Conservation (phyloP, 148 eudicot genomes). For the Beta vulgaris region DNA sequence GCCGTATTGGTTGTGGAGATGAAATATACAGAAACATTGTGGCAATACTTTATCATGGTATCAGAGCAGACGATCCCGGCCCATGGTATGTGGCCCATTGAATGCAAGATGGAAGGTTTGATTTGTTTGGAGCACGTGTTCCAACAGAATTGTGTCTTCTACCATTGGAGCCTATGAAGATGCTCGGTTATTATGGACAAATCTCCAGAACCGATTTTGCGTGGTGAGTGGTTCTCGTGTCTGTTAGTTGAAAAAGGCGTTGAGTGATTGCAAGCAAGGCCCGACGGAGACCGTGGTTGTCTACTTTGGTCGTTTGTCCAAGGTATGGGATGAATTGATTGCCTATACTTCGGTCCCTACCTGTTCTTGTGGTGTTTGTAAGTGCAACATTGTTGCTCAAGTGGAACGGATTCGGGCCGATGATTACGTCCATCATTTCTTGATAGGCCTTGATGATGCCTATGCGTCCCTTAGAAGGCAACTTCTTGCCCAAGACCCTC, state of each 20-base stretch:
- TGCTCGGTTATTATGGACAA: background rate
- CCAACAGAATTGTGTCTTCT: no score
- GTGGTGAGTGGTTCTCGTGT: background rate
- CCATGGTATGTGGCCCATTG: background rate
- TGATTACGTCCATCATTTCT: background rate
- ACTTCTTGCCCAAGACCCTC: background rate
- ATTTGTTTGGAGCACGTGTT: background rate
- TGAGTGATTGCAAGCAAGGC: background rate
- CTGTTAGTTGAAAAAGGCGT: background rate
- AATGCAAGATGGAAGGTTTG: background rate
- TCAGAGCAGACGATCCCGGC: no score
- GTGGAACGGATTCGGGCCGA: background rate
- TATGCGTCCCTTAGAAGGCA: background rate
- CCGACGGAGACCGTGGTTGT: background rate
- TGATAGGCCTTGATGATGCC: background rate
- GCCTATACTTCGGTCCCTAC: background rate
- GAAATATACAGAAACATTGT: no score
- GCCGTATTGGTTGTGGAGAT: no score
- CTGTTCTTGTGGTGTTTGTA: background rate
- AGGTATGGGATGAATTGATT: background rate
- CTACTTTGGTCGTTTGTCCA: background rate
- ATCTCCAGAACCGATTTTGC: background rate
- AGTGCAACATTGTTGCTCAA: background rate
- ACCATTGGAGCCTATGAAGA: background rate
- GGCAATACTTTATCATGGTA: no score